phyloP scores from a whole-genome alignment of 139 green algal species.

The Chlorella sp. region DNA sequence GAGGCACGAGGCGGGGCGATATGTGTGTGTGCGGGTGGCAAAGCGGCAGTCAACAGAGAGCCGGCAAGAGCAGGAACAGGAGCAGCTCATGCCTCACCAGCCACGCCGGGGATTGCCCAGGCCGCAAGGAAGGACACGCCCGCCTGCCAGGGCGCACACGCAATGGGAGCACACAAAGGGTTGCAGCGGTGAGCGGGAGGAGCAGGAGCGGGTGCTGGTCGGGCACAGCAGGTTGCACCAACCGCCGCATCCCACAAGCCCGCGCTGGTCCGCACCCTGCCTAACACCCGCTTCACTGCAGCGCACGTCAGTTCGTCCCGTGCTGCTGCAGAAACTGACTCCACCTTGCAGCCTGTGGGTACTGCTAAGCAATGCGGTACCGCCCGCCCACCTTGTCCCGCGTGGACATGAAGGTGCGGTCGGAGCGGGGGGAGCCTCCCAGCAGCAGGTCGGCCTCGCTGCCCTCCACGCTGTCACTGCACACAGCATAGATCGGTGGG shows the following conservation, averaged over 20 bases:
- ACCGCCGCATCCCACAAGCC: not conserved
- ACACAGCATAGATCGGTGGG: no score
- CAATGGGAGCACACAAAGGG: not conserved
- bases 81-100: not conserved
- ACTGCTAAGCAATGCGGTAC: not conserved
- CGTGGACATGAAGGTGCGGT: constrained; percentile 10
- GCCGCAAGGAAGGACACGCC: constrained; percentile 75
- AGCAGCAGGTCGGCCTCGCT: constrained; percentile 35
- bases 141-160: not conserved
- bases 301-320: not conserved
- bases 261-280: not conserved
- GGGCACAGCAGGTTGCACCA: not conserved
- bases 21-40: not conserved
- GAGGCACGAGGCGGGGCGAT: no score
- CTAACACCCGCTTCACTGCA: not conserved
- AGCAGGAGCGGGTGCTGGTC: not conserved
- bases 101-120: constrained; percentile 91
- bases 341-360: not conserved
- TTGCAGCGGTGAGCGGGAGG: not conserved
- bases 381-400: constrained; percentile 30
- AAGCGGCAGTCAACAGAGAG: not conserved
- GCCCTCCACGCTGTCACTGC: constrained; percentile 28
- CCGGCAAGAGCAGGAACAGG: not conserved
- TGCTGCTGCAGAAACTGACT: not conserved
- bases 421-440: constrained; percentile 18